Conservation (phyloP, 2,329 filamentous ascomycete species). For the Aspergillus costaricaensis region DNA sequence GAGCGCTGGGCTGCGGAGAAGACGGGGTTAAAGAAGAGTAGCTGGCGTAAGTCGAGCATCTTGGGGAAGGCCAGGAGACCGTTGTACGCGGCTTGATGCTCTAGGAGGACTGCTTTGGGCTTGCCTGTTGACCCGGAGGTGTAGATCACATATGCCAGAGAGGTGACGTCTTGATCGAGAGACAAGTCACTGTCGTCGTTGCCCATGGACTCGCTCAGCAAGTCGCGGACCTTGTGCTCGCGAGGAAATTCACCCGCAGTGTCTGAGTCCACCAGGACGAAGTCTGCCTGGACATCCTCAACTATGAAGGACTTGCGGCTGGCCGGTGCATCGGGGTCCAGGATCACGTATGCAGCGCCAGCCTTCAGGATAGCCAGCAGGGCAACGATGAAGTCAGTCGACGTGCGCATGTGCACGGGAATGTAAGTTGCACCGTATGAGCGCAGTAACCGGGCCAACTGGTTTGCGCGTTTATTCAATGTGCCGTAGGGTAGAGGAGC, state of each 20-base stretch:
- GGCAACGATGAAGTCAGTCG: constrained; percentile 10
- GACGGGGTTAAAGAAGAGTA: constrained; percentile 18
- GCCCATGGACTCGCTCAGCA: not conserved
- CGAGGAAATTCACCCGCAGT: not conserved
- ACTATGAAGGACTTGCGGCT: constrained; percentile 14
- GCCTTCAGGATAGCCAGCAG: constrained; percentile 19
- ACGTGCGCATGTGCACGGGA: constrained; percentile 7
- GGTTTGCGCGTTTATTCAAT: not conserved
- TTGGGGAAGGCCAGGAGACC: constrained; percentile 6
- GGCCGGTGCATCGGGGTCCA: constrained; percentile 16
- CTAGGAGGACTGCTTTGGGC: constrained; percentile 16
- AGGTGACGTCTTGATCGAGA: not conserved
- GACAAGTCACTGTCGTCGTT: constrained; percentile 1
- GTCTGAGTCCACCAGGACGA: constrained; percentile 6
- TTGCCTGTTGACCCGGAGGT: constrained; percentile 21
- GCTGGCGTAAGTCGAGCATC: constrained; percentile 7
- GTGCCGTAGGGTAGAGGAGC: not conserved
- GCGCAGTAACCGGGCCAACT: not conserved
- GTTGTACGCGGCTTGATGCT: not conserved
- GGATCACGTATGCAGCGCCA: constrained; percentile 16
- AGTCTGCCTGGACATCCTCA: constrained; percentile 9
- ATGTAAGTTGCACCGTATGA: not conserved
- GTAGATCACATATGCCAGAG: constrained; percentile 17
- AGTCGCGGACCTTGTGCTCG: constrained; percentile 6
- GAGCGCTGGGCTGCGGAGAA: constrained; percentile 21